These are phyloP conservation scores for Ogataea trehalophila DNA, from an alignment of 805 yeast species.

Conservation along the genomic window DNA sequence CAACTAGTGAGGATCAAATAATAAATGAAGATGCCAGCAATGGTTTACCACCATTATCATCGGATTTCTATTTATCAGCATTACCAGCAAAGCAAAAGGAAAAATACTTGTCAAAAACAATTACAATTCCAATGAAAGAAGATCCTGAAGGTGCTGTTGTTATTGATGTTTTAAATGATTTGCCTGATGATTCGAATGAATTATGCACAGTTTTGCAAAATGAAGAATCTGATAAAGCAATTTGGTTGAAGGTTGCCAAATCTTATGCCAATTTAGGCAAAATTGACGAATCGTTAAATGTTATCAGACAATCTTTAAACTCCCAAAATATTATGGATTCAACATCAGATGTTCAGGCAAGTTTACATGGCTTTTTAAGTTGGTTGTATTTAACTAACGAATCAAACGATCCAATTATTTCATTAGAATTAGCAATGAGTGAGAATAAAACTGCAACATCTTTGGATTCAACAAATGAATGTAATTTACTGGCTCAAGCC, in stretches of 20 bases:
- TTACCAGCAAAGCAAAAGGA: slow-evolving; percentile 21
- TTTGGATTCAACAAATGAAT: slow-evolving; percentile 40
- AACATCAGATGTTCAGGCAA: slow-evolving; percentile 38
- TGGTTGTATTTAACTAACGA: slow-evolving; percentile 62
- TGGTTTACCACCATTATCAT: slow-evolving; percentile 13
- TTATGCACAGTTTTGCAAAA: slow-evolving; percentile 71
- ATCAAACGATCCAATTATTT: slow-evolving; percentile 12
- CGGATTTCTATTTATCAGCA: slow-evolving; percentile 22
- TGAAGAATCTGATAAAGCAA: slow-evolving; percentile 69
- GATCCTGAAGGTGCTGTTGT: slow-evolving; percentile 77
- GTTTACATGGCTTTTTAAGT: slow-evolving; percentile 57
- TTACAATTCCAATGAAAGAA: slow-evolving; percentile 62
- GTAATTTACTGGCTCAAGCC: slow-evolving; percentile 62
- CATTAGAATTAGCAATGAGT: slow-evolving; percentile 25
- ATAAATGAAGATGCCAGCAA: too few relatives aligned
- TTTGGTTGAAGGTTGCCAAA: slow-evolving; percentile 80
- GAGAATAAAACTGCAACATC: slow-evolving; percentile 42
- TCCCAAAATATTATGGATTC: slow-evolving; percentile 29
- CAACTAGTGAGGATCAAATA: too few relatives aligned
- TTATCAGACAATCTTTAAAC: slow-evolving; percentile 56
- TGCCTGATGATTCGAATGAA: slow-evolving; percentile 88
- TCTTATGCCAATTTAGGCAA: slow-evolving; percentile 68
- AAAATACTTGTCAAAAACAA: slow-evolving; percentile 20
- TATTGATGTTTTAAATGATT: slow-evolving; percentile 71
- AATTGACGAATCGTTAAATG: slow-evolving; percentile 56